Percentiles rank a stretch among this genome's conserved stretches.
These are phyloP conservation scores for Clonostachys rhizophaga DNA, from an alignment of 2,329 filamentous ascomycete genomes.

Conservation along the genomic window DNA sequence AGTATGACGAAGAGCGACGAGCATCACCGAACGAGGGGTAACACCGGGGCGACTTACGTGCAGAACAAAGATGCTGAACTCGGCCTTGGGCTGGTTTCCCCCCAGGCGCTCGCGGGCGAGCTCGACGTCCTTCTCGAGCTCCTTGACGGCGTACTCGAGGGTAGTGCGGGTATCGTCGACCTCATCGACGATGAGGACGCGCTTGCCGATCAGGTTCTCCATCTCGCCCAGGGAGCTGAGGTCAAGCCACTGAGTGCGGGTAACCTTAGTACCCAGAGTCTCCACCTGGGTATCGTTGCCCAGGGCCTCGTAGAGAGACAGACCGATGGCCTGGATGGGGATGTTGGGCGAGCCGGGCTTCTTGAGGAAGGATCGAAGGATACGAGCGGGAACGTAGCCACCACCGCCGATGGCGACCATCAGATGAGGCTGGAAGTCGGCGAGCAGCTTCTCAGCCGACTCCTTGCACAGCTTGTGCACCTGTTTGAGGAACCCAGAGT, in stretches of 20 bases:
- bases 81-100: conserved; percentile 61
- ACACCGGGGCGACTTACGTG: conserved; percentile 53
- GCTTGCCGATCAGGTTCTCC: conserved; percentile 85
- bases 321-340: conserved; percentile 96
- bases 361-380: conserved; percentile 97
- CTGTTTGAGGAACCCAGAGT: conserved; percentile 36
- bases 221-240: conserved; percentile 77
- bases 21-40: not conserved
- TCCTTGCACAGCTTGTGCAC: conserved; percentile 96
- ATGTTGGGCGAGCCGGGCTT: conserved; percentile 84
- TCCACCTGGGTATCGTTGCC: conserved; percentile 51
- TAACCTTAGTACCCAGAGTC: conserved; percentile 85
- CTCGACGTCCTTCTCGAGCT: conserved; percentile 93
- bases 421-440: conserved; percentile 84
- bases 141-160: conserved; percentile 87
- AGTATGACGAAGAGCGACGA: not conserved
- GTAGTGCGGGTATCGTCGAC: conserved; percentile 95
- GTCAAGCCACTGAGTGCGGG: conserved; percentile 97
- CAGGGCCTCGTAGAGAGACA: conserved; percentile 92
- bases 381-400: conserved; percentile 94
- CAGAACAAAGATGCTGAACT: conserved; percentile 92
- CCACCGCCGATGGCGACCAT: conserved; percentile 98
- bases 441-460: conserved; percentile 75
- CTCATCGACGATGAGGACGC: conserved; percentile 89
- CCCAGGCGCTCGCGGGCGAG: conserved; percentile 70